phyloP scores from a whole-genome alignment of 1,284 basidiomycete genomes.

The Butyriboletus appendiculatus region DNA sequence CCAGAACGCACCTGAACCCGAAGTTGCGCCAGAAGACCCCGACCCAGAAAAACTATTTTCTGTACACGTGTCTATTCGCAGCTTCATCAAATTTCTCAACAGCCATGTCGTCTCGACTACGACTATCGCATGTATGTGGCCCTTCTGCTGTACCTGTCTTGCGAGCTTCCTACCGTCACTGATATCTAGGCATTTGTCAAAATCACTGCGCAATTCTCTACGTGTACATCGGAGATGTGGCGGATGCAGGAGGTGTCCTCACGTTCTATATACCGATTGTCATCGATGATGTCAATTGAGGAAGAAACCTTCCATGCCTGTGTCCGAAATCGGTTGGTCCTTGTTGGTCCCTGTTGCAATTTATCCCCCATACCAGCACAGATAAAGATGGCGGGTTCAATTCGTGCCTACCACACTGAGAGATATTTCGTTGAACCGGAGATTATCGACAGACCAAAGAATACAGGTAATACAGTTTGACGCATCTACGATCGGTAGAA shows the following conservation, averaged over 20 bases:
- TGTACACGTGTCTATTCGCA: conserved; percentile 72
- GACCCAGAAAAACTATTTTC: conserved; percentile 61
- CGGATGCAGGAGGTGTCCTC: conserved; percentile 81
- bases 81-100: conserved; percentile 82
- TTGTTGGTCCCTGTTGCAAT: neutral
- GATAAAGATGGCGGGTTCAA: neutral
- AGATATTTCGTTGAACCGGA: neutral
- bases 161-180: neutral
- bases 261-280: conserved; percentile 86
- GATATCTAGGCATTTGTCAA: conserved; percentile 72
- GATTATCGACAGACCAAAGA: neutral
- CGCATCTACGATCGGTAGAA: conserved; percentile 8
- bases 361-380: neutral
- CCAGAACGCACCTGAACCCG: conserved; percentile 38
- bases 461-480: conserved; percentile 7
- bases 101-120: conserved; percentile 84
- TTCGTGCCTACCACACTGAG: neutral
- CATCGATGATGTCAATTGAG: conserved; percentile 41
- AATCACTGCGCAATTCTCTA: conserved; percentile 87
- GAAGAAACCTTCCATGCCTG: neutral
- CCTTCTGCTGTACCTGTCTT: neutral
- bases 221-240: conserved; percentile 85
- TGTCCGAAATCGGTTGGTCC: neutral
- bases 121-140: conserved; percentile 77
- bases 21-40: conserved; percentile 33